phyloP scores from a whole-genome alignment of 768 basidiomycete species.

The Lenzites betulinus region DNA sequence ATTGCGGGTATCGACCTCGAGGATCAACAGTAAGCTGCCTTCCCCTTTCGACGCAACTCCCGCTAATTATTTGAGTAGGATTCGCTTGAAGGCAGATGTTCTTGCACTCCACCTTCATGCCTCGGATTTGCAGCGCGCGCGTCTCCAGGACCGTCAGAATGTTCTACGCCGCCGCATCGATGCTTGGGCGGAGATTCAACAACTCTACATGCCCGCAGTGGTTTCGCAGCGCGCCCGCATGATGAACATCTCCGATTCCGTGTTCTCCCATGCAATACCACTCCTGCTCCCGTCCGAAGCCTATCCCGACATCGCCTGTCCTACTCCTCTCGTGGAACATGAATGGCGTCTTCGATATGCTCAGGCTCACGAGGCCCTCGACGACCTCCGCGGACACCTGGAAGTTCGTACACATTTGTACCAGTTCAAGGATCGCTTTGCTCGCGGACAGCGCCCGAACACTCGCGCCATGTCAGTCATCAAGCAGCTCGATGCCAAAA shows the following conservation, averaged over 20 bases:
- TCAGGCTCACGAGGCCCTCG: conserved; percentile 7
- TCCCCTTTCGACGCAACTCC: background rate
- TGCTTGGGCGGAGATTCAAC: background rate
- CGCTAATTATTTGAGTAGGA: background rate
- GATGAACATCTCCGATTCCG: no score
- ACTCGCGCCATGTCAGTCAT: conserved; percentile 4
- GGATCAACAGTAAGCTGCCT: background rate
- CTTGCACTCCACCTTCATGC: background rate
- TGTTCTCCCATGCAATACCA: no score
- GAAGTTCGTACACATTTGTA: background rate
- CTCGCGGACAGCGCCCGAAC: background rate
- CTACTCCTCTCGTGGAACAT: background rate
- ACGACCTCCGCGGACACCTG: conserved; percentile 7
- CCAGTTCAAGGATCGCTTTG: conserved; percentile 6
- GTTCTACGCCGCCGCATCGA: background rate
- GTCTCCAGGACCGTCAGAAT: background rate
- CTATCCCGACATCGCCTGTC: background rate
- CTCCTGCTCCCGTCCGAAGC: conserved; percentile 9
- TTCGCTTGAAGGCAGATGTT: background rate
- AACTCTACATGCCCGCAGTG: background rate
- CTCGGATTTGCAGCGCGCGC: background rate
- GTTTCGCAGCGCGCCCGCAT: no score
- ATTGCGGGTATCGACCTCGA: background rate
- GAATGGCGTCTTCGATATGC: conserved; percentile 7
- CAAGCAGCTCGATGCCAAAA: background rate